Conservation (phyloP, 495 filamentous ascomycete genomes). For the Beverwykella pulmonaria region DNA sequence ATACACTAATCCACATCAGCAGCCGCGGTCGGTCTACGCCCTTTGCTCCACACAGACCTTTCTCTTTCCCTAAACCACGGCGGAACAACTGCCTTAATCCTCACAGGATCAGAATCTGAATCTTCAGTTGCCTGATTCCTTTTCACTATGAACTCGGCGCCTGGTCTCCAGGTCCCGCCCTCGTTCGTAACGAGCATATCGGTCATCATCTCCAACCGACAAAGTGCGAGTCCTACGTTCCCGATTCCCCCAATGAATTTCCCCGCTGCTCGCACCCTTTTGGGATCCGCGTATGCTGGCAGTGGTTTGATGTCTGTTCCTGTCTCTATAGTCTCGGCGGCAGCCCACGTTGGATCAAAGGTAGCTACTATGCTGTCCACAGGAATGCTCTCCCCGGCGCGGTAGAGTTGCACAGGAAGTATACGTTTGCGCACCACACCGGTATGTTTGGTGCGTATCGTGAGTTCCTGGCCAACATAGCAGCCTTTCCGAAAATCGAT, state of each 20-base stretch:
- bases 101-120: too few species aligned
- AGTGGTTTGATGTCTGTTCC: constrained; percentile 41
- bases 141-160: constrained; percentile 59
- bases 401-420: constrained; percentile 80
- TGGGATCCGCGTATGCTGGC: constrained; percentile 30
- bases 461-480: constrained; percentile 95
- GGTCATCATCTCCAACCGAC: constrained; percentile 88
- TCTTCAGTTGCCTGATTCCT: constrained; percentile 25
- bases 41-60: constrained; percentile 28
- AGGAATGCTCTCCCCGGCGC: not conserved
- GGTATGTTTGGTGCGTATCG: constrained; percentile 89
- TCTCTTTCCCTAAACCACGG: constrained; percentile 58
- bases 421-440: constrained; percentile 91
- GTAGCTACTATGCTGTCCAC: constrained; percentile 53
- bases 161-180: constrained; percentile 55
- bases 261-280: constrained; percentile 68
- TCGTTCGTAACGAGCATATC: constrained; percentile 68
- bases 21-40: not conserved
- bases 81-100: constrained; percentile 86
- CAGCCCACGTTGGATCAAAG: constrained; percentile 7
- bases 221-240: constrained; percentile 86
- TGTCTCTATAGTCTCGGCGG: not conserved
- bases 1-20: not conserved
- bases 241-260: constrained; percentile 76
- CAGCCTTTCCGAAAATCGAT: constrained; percentile 95